Base-by-base conservation (phyloP, 2,329 filamentous ascomycete genomes). In the Cercospora zeina region DNA sequence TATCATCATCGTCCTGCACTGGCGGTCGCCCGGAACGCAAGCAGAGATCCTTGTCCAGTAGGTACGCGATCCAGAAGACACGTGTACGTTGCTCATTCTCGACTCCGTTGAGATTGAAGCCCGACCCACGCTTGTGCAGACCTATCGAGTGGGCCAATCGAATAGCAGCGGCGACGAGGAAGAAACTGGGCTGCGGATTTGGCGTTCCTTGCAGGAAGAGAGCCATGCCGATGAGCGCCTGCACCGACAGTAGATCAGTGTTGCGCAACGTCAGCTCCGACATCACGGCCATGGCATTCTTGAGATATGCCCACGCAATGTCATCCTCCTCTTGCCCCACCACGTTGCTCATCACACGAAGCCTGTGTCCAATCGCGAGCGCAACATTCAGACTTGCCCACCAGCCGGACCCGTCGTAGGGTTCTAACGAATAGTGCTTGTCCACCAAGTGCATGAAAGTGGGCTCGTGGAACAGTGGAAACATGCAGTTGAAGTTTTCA, bases 401-500 rank as follows among this genome's bases (percentile, higher is more conserved):
- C 95, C 95, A 99, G 2, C 95, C 95, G 5, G 92, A 96, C 30
- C 93, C 93, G 74, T 96, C 88, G 68, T 97, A 97, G 0, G 93
- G 93, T 68, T 97, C 90, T 54, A 87, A 81, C 0, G 92, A 96
- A 76, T 97, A 99, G 74, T 97, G 93, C 69, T 89, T 87, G 72
- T 97, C 92, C 33, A 97, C 92, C 4, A 97, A 82, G 73, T 97
- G 93, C 91, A 97, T 97, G 73, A 99, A 99, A 0, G 95, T 97
- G 1, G 93, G 93, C 75, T 97, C 93, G 76, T 99, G 95, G 72
- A 96, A 99, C 3, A 99, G 82, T 5, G 95, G 95, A 73, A 97
- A 96, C 85, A 97, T 93, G 85, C 91, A 95, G 80, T 99, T 99
- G 83, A 99, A 97, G 77, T 97, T 97, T 72, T 96, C 91, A 69